Conservation (phyloP, 352 stramenopile species). For the Peronosclerospora sorghi region DNA sequence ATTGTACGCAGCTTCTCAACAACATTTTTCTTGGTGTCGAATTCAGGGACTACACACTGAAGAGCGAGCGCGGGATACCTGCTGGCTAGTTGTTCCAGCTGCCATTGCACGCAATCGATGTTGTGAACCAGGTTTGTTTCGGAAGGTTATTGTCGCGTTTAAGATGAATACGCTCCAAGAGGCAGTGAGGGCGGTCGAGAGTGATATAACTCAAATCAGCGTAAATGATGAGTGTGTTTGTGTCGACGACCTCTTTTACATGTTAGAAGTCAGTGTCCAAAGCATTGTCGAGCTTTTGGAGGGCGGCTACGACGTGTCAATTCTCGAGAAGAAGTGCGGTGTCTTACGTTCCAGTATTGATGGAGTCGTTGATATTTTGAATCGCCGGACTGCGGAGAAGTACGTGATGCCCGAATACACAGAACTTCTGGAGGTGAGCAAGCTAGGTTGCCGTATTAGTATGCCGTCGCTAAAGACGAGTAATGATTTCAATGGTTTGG, state of each 20-base stretch:
- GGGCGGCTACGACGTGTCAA: constrained; percentile 9
- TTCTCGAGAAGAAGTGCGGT: constrained; percentile 5
- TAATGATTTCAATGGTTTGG: neutral
- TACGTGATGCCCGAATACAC: constrained; percentile 2
- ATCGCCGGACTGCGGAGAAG: neutral
- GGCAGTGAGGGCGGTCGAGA: constrained; percentile 1
- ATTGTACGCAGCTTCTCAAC: too few relatives aligned
- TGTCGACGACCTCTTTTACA: constrained; percentile 15
- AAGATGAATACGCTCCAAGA: constrained; percentile 14
- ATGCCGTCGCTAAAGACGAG: constrained; percentile 1
- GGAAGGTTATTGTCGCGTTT: constrained; percentile 28
- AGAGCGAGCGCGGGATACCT: constrained; percentile 27
- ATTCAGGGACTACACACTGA: constrained; percentile 40
- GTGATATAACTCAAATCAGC: neutral
- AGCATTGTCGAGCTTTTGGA: constrained; percentile 9
- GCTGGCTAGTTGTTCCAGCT: constrained; percentile 37
- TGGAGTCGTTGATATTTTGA: constrained; percentile 12
- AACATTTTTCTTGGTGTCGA: too few relatives aligned
- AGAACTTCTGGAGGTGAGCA: constrained; percentile 3
- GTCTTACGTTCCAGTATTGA: constrained; percentile 5
- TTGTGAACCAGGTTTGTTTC: constrained; percentile 19
- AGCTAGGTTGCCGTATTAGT: constrained; percentile 1
- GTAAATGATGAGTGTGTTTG: constrained; percentile 3
- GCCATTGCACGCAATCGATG: constrained; percentile 25
- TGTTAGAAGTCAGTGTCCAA: constrained; percentile 12